Percentiles rank a stretch among this genome's conserved stretches.
Evolutionary conservation across 176 grass and related monocot genomes (phyloP).

Genomic region (Tillandsia leiboldiana): DNA sequence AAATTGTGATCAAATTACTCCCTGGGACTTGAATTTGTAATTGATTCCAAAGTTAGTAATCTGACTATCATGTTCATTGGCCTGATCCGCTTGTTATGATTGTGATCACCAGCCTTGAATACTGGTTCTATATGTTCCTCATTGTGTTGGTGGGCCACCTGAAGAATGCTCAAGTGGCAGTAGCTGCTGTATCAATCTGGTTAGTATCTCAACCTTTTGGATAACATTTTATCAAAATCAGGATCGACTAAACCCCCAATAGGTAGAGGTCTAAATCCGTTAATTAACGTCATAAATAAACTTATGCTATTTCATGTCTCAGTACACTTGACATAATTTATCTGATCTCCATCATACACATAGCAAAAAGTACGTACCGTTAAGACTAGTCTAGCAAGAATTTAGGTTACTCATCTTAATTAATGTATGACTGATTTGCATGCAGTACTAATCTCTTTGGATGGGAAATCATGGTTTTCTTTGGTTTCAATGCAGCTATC

Average conservation of each 20-base stretch:
- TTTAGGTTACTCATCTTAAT: background rate
- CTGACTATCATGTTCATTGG: background rate
- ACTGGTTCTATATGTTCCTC: slow-evolving; percentile 85
- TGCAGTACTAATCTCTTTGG: slow-evolving; percentile 62
- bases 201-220: slow-evolving; percentile 5
- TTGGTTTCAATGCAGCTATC: slow-evolving; percentile 87
- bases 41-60: no score
- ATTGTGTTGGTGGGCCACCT: slow-evolving; percentile 74
- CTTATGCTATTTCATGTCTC: no score
- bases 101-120: slow-evolving; percentile 44
- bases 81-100: background rate
- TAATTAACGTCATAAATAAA: no score
- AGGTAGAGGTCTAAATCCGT: no score
- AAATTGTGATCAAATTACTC: no score
- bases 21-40: no score
- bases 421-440: background rate
- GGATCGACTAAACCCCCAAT: no score
- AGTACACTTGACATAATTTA: no score
- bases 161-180: slow-evolving; percentile 61
- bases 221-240: background rate
- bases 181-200: slow-evolving; percentile 81
- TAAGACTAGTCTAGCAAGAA: no score
- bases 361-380: no score
- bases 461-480: slow-evolving; percentile 91
- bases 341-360: background rate